Conservation (phyloP, 495 filamentous ascomycete genomes). For the Penicillium alfredii region DNA sequence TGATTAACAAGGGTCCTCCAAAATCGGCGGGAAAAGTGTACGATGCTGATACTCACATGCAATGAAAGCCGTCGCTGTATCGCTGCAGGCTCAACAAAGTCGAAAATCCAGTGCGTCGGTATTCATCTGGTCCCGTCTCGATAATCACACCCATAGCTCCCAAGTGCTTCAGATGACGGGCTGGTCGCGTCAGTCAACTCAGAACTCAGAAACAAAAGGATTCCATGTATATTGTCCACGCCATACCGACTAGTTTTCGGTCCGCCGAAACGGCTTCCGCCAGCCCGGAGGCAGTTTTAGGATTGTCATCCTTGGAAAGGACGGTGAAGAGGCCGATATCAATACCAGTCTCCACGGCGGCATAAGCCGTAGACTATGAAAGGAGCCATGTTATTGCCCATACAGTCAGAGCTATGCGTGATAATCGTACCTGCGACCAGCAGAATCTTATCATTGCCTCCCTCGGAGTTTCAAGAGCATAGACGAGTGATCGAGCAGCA, state of each 20-base stretch:
- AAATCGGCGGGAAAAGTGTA: too few relatives aligned
- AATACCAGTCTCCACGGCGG: constrained; percentile 28
- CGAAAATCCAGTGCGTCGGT: constrained; percentile 39
- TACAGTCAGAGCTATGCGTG: background rate
- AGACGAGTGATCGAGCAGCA: constrained; percentile 24
- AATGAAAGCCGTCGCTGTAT: constrained; percentile 31
- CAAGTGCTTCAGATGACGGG: constrained; percentile 43
- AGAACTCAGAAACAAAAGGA: background rate
- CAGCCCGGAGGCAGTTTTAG: constrained; percentile 25
- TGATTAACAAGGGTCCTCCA: constrained; percentile 2
- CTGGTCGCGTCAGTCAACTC: constrained; percentile 6
- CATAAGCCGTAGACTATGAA: constrained; percentile 20
- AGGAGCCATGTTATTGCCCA: background rate
- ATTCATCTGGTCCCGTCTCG: constrained; percentile 40
- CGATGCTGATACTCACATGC: constrained; percentile 23
- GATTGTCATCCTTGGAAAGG: constrained; percentile 26
- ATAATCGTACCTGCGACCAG: constrained; percentile 30
- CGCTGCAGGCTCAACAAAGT: constrained; percentile 31
- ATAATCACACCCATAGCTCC: constrained; percentile 44
- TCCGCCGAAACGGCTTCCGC: constrained; percentile 29
- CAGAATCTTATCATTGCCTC: constrained; percentile 38
- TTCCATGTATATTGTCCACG: background rate
- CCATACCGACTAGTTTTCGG: constrained; percentile 25
- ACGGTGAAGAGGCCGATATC: constrained; percentile 32
- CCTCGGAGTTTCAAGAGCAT: constrained; percentile 36